Base-by-base conservation (phyloP, 2,329 filamentous ascomycete genomes). In the Colletotrichum godetiae region DNA sequence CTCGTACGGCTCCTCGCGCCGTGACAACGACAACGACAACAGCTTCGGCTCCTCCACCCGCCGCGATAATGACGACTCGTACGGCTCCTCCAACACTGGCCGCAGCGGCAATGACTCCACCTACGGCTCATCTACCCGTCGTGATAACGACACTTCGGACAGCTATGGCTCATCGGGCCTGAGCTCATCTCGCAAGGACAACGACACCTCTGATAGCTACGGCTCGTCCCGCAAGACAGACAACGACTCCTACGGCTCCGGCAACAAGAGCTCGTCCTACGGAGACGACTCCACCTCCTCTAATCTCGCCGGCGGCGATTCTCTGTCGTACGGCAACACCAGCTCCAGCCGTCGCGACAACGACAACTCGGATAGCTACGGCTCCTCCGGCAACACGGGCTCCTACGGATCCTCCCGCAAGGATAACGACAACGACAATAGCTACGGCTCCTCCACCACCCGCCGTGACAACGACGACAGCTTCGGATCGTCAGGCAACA, bases 381-480 rank as follows among this genome's bases (percentile, higher is more conserved):
- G 75, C 72, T 72, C 66, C 12, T 76, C 76, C 58, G 78, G 78
- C 24, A 49, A 24, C 77, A 76, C 72, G 60, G 42, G 42, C 7
- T 49, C 42, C 19, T 49, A 49, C 19, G 42, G 19, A 2, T 56
- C 53, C 4, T 56, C 53, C 53, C 22, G 53, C 77, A 86, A 83
- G 13, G 60, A 67, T 11, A 71, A 75, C 52, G 66, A 65, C 57
- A 68, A 60, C 56, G 73, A 72, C 53, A 68, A 73, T 46, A 57
- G 29, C 72, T 62, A 67, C 19, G 73, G 75, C 72, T 72, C 66
- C 19, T 76, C 76, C 58, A 78, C 78, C 29, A 49, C 52, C 52
- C 22, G 52, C 77, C 86, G 83, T 13, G 59, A 67, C 15, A 71
- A 75, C 71, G 68, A 76, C 58, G 78, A 77, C 29, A 46, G 42